These are phyloP conservation scores for Magnusiomyces fungicola DNA, from an alignment of 1,139 yeast species.

Conservation along the genomic window DNA sequence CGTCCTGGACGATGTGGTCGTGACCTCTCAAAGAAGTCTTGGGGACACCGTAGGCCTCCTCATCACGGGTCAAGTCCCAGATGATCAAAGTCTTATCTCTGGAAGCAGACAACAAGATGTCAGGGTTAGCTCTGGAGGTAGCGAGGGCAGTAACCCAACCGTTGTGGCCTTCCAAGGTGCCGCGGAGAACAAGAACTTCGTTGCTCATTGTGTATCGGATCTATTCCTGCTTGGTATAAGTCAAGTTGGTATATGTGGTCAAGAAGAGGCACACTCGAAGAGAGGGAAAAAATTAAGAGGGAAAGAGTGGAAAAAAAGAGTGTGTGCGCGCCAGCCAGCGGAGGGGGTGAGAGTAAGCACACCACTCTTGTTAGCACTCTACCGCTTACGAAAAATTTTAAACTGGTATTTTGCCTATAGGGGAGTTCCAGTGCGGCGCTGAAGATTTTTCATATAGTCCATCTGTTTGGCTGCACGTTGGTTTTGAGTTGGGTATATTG, in stretches of 20 bases:
- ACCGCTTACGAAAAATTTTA: conserved; percentile 1
- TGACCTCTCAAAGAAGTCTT: conserved; percentile 97
- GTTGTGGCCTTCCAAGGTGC: conserved; percentile 79
- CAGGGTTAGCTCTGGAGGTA: conserved; percentile 98
- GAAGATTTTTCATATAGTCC: background rate
- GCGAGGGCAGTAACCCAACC: conserved; percentile 97
- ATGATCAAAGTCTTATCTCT: conserved; percentile 98
- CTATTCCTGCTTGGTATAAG: background rate
- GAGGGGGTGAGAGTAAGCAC: too few species aligned
- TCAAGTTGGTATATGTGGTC: background rate
- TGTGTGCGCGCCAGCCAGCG: too few species aligned
- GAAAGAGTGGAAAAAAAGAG: background rate
- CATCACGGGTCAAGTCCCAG: conserved; percentile 98
- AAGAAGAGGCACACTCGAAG: background rate
- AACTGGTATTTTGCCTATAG: background rate
- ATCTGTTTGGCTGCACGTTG: too few species aligned
- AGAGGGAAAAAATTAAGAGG: background rate
- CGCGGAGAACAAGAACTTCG: conserved; percentile 98
- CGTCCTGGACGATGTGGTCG: conserved; percentile 98
- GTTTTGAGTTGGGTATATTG: too few species aligned
- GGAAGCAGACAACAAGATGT: conserved; percentile 95
- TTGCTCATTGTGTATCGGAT: conserved; percentile 25
- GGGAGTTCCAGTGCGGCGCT: background rate
- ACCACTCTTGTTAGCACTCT: too few species aligned
- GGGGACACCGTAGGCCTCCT: conserved; percentile 96